Conservation (phyloP, 176 grass and related monocot genomes). For the Aegilops longissima region DNA sequence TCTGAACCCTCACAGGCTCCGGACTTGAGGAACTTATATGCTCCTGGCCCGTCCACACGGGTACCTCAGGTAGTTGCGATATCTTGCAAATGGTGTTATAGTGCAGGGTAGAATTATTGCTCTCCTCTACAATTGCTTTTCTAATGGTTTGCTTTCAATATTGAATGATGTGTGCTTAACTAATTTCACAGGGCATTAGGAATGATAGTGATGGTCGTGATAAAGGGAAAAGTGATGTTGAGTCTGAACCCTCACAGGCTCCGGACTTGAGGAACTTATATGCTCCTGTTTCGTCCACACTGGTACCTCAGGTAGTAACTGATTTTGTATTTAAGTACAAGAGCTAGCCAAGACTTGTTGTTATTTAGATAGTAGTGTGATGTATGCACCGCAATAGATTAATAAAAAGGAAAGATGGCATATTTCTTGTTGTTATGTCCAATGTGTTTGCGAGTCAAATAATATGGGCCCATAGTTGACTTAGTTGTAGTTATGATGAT, state of each 20-base stretch:
- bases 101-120: background rate
- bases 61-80: background rate
- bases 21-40: background rate
- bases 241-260: background rate
- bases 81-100: background rate
- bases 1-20: background rate
- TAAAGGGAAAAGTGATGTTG: constrained; percentile 30
- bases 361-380: no score
- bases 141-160: no score
- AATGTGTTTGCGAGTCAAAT: no score
- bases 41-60: background rate
- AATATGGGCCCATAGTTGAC: no score
- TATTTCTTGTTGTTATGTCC: no score
- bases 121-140: background rate
- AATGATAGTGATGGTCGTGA: constrained; percentile 36
- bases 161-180: background rate
- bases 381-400: no score
- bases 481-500: no score
- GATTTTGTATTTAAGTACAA: background rate
- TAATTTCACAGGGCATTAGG: background rate
- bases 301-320: background rate
- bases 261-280: background rate
- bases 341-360: background rate
- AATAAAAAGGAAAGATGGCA: no score
- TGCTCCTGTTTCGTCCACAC: background rate